These are phyloP conservation scores for Casuarina glauca DNA, from an alignment of 306 rosid species.

Conservation along the genomic window DNA sequence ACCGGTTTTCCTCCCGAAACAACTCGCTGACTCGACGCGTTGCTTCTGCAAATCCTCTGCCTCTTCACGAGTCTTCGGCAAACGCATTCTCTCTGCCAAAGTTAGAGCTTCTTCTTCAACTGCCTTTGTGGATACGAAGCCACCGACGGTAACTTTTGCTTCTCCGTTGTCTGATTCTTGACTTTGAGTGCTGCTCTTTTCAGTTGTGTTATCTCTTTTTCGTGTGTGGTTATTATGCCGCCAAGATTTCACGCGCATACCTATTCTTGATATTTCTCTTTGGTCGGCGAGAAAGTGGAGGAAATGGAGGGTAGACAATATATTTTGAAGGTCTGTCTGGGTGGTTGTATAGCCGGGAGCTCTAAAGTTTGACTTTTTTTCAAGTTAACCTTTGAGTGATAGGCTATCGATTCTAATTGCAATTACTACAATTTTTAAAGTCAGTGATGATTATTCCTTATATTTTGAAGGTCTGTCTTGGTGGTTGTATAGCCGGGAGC, in stretches of 20 bases:
- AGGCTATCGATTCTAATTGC: no score
- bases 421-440: no score
- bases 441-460: no score
- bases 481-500: no score
- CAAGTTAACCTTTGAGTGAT: no score
- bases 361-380: no score
- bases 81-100: constrained; percentile 26
- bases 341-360: no score
- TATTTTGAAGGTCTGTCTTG: no score
- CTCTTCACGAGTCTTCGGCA: constrained; percentile 25
- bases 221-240: neutral
- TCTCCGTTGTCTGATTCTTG: neutral
- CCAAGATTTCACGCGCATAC: neutral
- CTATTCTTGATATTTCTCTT: neutral
- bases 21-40: constrained; percentile 27
- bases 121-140: constrained; percentile 34
- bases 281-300: constrained; percentile 7
- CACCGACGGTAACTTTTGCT: constrained; percentile 25
- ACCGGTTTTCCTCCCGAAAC: constrained; percentile 13
- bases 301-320: neutral
- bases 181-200: neutral
- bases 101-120: constrained; percentile 53
- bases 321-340: no score
- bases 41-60: constrained; percentile 30
- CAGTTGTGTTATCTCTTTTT: neutral